Evolutionary conservation across 1,284 basidiomycete genomes (phyloP).

Genomic region (Phylloporus sp.): DNA sequence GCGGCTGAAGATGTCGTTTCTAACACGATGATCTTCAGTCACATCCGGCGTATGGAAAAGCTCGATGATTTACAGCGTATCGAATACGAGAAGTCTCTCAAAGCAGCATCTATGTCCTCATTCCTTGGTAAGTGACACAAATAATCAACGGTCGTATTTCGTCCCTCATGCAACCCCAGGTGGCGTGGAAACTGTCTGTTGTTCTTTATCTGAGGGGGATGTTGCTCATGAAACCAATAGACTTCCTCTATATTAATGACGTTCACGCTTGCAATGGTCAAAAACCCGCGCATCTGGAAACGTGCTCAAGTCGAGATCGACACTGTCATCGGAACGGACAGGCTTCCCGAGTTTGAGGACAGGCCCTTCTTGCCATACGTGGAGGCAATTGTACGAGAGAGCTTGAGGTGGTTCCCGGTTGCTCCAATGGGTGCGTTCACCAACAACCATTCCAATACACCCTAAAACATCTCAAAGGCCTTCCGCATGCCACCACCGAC

Average conservation of each 20-base stretch:
- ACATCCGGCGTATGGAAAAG: constrained; percentile 13
- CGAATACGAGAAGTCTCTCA: constrained; percentile 12
- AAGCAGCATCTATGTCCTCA: constrained; percentile 2
- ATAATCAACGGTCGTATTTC: neutral
- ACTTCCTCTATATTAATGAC: constrained; percentile 8
- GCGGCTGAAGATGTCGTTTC: no score
- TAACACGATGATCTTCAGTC: no score
- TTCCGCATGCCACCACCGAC: neutral
- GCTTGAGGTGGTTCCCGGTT: constrained; percentile 26
- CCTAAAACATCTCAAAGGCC: neutral
- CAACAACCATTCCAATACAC: no score
- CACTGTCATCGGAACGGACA: constrained; percentile 36
- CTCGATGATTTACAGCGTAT: constrained; percentile 1
- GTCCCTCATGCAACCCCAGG: neutral
- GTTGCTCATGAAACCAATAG: neutral
- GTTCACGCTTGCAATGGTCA: constrained; percentile 41
- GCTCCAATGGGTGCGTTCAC: constrained; percentile 5
- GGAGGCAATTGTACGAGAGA: constrained; percentile 42
- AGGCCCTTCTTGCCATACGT: constrained; percentile 1
- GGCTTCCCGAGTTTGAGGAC: constrained; percentile 36
- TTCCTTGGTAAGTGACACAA: constrained; percentile 12
- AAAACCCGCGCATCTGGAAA: constrained; percentile 35
- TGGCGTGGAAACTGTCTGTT: constrained; percentile 20
- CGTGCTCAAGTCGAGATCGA: constrained; percentile 27
- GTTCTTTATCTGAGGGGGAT: no score